phyloP scores from a whole-genome alignment of 1,284 basidiomycete genomes.

The Microbotryum silenes-acaulis region DNA sequence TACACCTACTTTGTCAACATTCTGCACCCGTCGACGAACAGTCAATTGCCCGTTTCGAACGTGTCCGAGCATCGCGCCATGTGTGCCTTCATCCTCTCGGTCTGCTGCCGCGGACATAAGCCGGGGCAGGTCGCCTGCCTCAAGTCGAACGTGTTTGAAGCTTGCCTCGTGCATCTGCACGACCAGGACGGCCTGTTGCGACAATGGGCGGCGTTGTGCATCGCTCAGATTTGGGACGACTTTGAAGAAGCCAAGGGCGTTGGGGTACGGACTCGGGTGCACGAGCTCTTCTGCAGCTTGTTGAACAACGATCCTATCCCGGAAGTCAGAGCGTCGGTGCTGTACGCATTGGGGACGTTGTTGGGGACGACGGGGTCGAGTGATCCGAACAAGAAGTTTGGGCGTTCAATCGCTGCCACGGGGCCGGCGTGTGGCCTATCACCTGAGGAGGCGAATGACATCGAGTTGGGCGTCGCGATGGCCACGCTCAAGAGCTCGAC shows the following conservation, averaged over 20 bases:
- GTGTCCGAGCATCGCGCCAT: constrained; percentile 95
- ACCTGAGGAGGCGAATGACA: constrained; percentile 59
- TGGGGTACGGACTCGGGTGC: constrained; percentile 71
- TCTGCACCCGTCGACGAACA: constrained; percentile 53
- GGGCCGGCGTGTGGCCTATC: constrained; percentile 55
- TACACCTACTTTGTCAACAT: constrained; percentile 76
- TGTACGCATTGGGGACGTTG: constrained; percentile 89
- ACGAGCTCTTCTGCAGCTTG: constrained; percentile 75
- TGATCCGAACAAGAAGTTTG: constrained; percentile 34
- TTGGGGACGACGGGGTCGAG: constrained; percentile 71
- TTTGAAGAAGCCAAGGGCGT: constrained; percentile 85
- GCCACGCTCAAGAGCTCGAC: constrained; percentile 47
- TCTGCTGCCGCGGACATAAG: constrained; percentile 79
- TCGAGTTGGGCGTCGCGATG: constrained; percentile 51
- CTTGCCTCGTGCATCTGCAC: constrained; percentile 70
- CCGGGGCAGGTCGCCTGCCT: constrained; percentile 81
- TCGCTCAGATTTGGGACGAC: constrained; percentile 90
- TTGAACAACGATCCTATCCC: constrained; percentile 73
- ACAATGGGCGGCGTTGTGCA: constrained; percentile 90
- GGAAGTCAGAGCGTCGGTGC: constrained; percentile 82
- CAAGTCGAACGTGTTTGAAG: constrained; percentile 73
- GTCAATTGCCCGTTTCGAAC: constrained; percentile 62
- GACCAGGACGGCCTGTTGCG: constrained; percentile 82
- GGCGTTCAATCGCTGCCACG: constrained; percentile 25
- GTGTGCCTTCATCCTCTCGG: constrained; percentile 96